Conservation (phyloP, 495 filamentous ascomycete genomes). For the Durotheca rogersii region DNA sequence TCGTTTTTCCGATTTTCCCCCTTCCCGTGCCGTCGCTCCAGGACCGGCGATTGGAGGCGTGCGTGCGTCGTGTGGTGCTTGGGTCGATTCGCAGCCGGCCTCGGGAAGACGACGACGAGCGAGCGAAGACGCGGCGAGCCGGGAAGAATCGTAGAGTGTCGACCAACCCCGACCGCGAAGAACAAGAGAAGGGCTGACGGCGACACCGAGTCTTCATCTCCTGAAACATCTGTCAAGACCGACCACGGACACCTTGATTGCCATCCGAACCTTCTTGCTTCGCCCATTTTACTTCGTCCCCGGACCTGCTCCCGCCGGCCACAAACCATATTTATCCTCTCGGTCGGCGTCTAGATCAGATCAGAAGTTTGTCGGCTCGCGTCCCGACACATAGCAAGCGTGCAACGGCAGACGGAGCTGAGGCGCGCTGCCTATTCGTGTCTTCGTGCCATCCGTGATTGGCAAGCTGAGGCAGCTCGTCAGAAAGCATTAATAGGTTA, state of each 20-base stretch:
- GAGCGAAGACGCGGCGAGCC: constrained; percentile 6
- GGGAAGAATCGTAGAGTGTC: constrained; percentile 17
- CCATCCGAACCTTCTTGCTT: constrained; percentile 15
- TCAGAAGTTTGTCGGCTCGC: constrained; percentile 24
- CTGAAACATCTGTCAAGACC: constrained; percentile 24
- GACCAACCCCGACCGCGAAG: constrained; percentile 10
- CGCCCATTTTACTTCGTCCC: constrained; percentile 4
- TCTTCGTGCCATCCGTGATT: constrained; percentile 24
- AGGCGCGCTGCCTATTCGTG: constrained; percentile 22
- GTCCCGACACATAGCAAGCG: constrained; percentile 15
- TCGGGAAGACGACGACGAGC: constrained; percentile 6
- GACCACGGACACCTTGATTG: constrained; percentile 25
- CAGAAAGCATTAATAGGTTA: constrained; percentile 31
- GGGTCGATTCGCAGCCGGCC: constrained; percentile 16
- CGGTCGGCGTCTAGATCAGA: constrained; percentile 12
- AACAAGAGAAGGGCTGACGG: constrained; percentile 19
- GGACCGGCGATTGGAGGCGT: constrained; percentile 6
- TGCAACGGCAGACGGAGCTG: constrained; percentile 22
- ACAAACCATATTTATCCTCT: too few species aligned
- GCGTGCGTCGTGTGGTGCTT: constrained; percentile 15
- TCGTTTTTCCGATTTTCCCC: too few species aligned
- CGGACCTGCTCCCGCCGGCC: constrained; percentile 13
- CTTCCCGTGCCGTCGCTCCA: constrained; percentile 18
- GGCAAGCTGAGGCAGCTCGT: constrained; percentile 27
- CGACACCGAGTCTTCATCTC: constrained; percentile 25